Conservation (phyloP, 371 early-diverging fungal species). For the Rhizopus arrhizus region DNA sequence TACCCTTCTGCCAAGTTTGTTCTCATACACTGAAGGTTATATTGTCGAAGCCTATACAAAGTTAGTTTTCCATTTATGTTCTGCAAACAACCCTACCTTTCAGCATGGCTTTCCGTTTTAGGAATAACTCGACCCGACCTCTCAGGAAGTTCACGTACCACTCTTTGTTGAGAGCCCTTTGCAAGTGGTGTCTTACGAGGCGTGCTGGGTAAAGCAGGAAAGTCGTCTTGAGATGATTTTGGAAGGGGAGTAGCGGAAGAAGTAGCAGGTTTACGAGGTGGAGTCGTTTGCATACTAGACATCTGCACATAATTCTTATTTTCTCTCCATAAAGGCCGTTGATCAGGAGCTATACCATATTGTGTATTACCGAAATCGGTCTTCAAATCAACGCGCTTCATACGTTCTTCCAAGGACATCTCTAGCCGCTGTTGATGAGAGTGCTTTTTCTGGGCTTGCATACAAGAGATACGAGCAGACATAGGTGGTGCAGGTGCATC, state of each 20-base stretch:
- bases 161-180: constrained; percentile 11
- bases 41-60: constrained; percentile 33
- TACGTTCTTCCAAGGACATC: constrained; percentile 26
- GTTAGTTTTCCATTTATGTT: neutral
- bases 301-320: constrained; percentile 25
- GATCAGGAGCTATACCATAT: constrained; percentile 24
- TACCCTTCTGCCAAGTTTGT: constrained; percentile 37
- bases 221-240: constrained; percentile 19
- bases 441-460: constrained; percentile 5
- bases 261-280: constrained; percentile 1
- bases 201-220: constrained; percentile 28
- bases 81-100: constrained; percentile 9
- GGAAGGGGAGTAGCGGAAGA: neutral
- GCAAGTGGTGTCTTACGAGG: constrained; percentile 17
- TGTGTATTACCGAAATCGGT: constrained; percentile 14
- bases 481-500: constrained; percentile 5
- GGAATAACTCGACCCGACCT: constrained; percentile 14
- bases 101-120: neutral
- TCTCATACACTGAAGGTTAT: constrained; percentile 42
- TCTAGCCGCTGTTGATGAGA: constrained; percentile 9
- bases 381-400: constrained; percentile 20
- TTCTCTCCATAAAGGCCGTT: constrained; percentile 39
- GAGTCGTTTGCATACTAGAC: constrained; percentile 7
- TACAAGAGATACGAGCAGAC: neutral
- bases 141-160: constrained; percentile 30